Conservation (phyloP, 2,329 filamentous ascomycete genomes). For the Curvularia sp. region DNA sequence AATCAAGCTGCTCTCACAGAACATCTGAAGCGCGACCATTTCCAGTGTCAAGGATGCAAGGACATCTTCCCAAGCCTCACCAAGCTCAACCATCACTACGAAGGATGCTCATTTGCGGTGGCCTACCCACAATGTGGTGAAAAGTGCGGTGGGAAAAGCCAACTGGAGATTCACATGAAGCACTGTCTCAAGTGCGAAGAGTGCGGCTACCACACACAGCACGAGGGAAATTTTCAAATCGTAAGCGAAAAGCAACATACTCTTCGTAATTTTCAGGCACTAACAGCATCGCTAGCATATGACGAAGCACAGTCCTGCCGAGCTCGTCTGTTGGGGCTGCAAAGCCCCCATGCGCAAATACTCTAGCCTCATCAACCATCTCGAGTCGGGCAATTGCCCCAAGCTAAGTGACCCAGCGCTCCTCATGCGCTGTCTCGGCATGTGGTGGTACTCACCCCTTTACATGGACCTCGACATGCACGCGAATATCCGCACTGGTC, state of each 20-base stretch:
- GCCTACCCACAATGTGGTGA: slow-evolving; percentile 30
- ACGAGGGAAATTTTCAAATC: slow-evolving; percentile 31
- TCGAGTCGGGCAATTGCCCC: slow-evolving; percentile 69
- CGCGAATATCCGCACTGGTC: slow-evolving; percentile 37
- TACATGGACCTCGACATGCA: slow-evolving; percentile 49
- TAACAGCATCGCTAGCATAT: slow-evolving; percentile 33
- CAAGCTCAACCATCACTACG: slow-evolving; percentile 36
- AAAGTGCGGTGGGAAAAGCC: slow-evolving; percentile 27
- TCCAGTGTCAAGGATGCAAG: slow-evolving; percentile 42
- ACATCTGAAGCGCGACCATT: slow-evolving; percentile 42
- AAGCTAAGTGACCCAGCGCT: slow-evolving; percentile 65
- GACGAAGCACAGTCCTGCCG: slow-evolving; percentile 33
- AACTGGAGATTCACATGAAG: slow-evolving; percentile 30
- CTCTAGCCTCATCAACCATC: slow-evolving; percentile 41
- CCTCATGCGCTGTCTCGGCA: slow-evolving; percentile 35
- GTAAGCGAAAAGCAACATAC: slow-evolving; percentile 22
- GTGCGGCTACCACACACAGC: slow-evolving; percentile 30
- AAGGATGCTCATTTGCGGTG: slow-evolving; percentile 28
- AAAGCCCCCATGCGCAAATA: slow-evolving; percentile 30
- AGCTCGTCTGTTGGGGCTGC: slow-evolving; percentile 39
- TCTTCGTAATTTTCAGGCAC: background rate
- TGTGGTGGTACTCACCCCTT: slow-evolving; percentile 44
- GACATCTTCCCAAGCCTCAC: slow-evolving; percentile 37
- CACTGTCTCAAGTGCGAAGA: slow-evolving; percentile 35
- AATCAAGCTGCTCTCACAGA: slow-evolving; percentile 24